Conservation (phyloP, 176 grass and related monocot genomes). For the Otatea glauca region DNA sequence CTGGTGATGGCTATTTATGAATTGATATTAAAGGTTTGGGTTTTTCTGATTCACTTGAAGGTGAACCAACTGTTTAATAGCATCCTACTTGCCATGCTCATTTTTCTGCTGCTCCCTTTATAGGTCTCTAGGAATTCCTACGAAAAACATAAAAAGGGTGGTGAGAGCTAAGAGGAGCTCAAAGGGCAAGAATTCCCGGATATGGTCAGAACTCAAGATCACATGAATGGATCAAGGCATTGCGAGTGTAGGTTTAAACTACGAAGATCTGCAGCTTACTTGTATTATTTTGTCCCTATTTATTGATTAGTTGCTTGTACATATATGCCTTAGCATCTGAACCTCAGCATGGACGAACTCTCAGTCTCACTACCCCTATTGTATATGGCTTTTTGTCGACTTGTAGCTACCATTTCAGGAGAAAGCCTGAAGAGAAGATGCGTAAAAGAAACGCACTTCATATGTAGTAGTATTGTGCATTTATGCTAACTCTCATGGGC, state of each 20-base stretch:
- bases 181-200: not conserved
- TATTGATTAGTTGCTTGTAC: slow-evolving; percentile 62
- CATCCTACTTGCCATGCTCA: not conserved
- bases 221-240: slow-evolving; percentile 18
- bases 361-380: not conserved
- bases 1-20: not conserved
- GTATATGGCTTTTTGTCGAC: slow-evolving; percentile 25
- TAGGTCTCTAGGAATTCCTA: slow-evolving; percentile 66
- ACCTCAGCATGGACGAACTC: slow-evolving; percentile 19
- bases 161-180: slow-evolving; percentile 41
- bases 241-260: slow-evolving; percentile 31
- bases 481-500: not conserved
- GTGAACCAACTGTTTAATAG: not conserved
- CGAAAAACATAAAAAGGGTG: slow-evolving; percentile 60
- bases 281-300: slow-evolving; percentile 34
- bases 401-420: slow-evolving; percentile 7
- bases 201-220: not conserved
- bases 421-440: slow-evolving; percentile 20
- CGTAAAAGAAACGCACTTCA: not conserved
- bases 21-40: not conserved
- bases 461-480: not conserved
- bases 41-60: not conserved
- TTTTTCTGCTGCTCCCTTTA: slow-evolving; percentile 11
- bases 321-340: slow-evolving; percentile 47
- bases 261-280: slow-evolving; percentile 17